Base-by-base conservation (phyloP, 208 protist species). In the Leptomonas pyrrhocoris region DNA sequence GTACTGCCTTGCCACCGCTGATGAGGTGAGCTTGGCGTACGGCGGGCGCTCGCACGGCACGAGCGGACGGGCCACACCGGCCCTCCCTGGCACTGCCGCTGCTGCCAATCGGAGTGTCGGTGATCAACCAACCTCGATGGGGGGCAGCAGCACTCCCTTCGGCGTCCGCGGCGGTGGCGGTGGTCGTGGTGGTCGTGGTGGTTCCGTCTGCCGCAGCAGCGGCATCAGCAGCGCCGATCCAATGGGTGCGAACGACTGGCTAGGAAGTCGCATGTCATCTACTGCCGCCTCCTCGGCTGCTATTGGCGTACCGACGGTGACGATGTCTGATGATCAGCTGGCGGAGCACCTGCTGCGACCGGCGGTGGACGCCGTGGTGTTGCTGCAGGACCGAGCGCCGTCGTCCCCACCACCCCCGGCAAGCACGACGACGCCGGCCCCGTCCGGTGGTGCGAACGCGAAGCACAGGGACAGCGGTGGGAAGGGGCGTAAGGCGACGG, bases 1-100 rank as follows among this genome's bases (percentile, higher is more conserved):
- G 79, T 90, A 88, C 69, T 90, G 84, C 71, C 59, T 86, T 12
- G 75, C 77, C 15, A 90, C 84, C 3, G 48, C 76, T 9, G 70
- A 73, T 38, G 64, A 77, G 16, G 42, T 54, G 15, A 60, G 66
- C 48, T 42, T 81, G 45, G 53, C 64, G 30, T n/a, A 62, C 42
- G 50, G 49, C 25, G 69, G 50, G 4, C 69, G 67, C 21, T 65
- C 55, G 0, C 61, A 53, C 53, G 69, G 69, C 43, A 74, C 78
- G 19, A 68, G 59, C n/a, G 58, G 59, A 15, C 34, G 63, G 16
- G 68, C 67, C 19, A 80, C 74, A 6, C 74, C 74, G 15, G 74
- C 48, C 5, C 28, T 49, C 13, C 53, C 56, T 12, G 62, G 66
- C 28, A 68, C 50, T 5, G 34, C 61, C n/a, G 38, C 56, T 34